Conservation (phyloP, 1,284 basidiomycete species). For the Ganoderma sp. region DNA sequence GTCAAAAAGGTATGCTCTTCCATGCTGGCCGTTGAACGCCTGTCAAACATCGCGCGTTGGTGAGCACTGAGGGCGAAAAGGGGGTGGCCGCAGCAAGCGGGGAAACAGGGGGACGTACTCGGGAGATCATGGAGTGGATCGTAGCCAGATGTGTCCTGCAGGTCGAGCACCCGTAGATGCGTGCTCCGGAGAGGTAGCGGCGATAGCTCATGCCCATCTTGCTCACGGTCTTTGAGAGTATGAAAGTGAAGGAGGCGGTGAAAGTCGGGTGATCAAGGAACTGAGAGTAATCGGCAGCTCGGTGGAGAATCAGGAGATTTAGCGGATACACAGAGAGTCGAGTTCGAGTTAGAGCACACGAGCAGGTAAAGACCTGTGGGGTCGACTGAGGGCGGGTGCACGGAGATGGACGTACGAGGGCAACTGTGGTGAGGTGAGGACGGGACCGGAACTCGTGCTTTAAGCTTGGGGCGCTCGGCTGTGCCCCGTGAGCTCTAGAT, state of each 20-base stretch:
- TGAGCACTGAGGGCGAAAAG: slow-evolving; percentile 16
- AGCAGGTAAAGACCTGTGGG: slow-evolving; percentile 19
- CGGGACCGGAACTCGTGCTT: slow-evolving; percentile 1
- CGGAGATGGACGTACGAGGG: slow-evolving; percentile 19
- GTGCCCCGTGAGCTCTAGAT: slow-evolving; percentile 1
- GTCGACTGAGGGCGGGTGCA: slow-evolving; percentile 22
- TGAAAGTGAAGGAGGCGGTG: slow-evolving; percentile 10
- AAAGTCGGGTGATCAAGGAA: slow-evolving; percentile 12
- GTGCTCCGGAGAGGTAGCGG: slow-evolving; percentile 85
- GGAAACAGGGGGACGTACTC: slow-evolving; percentile 58
- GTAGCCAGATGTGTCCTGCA: slow-evolving; percentile 96
- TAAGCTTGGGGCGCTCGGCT: neutral
- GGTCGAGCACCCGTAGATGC: slow-evolving; percentile 89
- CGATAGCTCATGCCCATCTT: slow-evolving; percentile 89
- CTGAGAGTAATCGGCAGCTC: slow-evolving; percentile 19
- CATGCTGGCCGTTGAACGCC: slow-evolving; percentile 96
- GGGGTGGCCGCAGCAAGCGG: slow-evolving; percentile 13
- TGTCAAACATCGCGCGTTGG: slow-evolving; percentile 41
- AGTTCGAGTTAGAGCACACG: slow-evolving; percentile 7
- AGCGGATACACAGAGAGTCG: slow-evolving; percentile 6
- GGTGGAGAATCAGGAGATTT: slow-evolving; percentile 7
- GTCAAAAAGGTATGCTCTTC: slow-evolving; percentile 92
- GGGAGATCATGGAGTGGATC: slow-evolving; percentile 89
- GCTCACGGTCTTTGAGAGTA: slow-evolving; percentile 18
- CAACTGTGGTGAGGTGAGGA: slow-evolving; percentile 8